Evolutionary conservation across 2,329 filamentous ascomycete genomes (phyloP), one percentile per base, ranked within the genome.

Genomic region (Rachicladosporium sp.): DNA sequence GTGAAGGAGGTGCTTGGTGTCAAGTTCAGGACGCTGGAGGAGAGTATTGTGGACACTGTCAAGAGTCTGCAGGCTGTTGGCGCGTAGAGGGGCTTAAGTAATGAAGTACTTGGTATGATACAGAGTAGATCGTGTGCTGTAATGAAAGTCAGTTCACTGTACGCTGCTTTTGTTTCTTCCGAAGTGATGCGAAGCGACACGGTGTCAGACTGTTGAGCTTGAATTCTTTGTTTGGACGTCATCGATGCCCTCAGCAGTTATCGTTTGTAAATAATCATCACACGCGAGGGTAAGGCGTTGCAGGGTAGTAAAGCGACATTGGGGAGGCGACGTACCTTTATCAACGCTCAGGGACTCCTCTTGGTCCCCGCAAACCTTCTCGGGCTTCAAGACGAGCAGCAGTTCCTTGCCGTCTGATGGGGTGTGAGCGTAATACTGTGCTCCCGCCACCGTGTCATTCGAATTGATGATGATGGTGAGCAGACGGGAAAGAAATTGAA

Each of bases 31-130:
- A 57, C 59, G 0, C 59, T 84, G 32, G 70, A 80, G 52, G 61
- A 74, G 53, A 72, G 67, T 37, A 69, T 83, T 39, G 58, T 65
- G 12, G 79, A 82, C 58, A 71, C 74, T 4, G 74, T 80, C 11
- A 74, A 74, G 59, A 78, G 73, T 27, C 57, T 86, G 51, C 69
- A 80, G 54, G 62, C 60, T 30, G 67, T 71, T 34, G 68, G 68
- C 1, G 61, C 66, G 37, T 70, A 58, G 44, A 50, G 6, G 6
- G 2, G 23, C 7, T 6, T 7, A 7, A 27, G 3, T 7, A 7
- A 19, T 12, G 11, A 21, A 13, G 7, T 45, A 8, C 23, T 27
- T 27, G 6, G 7, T 27, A 8, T 27, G 23, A 2, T 27, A 27
- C 5, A 27, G 23, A 27, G 23, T 27, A 27, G 23, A 27, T 27